Percentiles rank a stretch among this genome's conserved stretches.
Evolutionary conservation across 768 basidiomycete species (phyloP).

Genomic region (Russula abietina): DNA sequence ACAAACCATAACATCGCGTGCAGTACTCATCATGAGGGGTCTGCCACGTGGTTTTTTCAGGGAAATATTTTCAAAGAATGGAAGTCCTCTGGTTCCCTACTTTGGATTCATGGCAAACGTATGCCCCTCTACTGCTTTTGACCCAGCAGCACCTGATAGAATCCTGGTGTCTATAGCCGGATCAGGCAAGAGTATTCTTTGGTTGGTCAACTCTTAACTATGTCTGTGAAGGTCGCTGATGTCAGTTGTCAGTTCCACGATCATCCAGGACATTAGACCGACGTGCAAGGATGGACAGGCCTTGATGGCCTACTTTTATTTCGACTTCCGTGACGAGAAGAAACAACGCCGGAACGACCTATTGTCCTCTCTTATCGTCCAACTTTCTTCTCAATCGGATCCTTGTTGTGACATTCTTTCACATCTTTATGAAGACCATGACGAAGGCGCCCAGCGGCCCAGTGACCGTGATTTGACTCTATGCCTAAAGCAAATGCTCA

Average conservation of each 20-base stretch:
- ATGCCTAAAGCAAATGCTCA: neutral
- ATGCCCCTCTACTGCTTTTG: neutral
- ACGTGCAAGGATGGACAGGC: neutral
- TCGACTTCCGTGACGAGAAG: neutral
- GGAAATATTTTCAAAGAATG: neutral
- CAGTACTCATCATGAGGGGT: neutral
- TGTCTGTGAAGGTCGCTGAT: neutral
- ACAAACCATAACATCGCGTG: neutral
- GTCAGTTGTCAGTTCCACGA: neutral
- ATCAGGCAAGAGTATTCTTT: neutral
- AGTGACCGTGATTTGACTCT: neutral
- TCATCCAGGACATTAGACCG: neutral
- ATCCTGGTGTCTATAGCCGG: neutral
- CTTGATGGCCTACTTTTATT: neutral
- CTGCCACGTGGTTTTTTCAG: neutral
- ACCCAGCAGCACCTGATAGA: neutral
- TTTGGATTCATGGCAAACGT: conserved; percentile 1
- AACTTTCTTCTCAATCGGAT: neutral
- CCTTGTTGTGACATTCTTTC: neutral
- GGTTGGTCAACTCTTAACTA: neutral
- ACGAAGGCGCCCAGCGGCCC: neutral
- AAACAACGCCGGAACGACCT: neutral
- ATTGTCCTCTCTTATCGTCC: neutral
- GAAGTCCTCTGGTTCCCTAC: neutral
- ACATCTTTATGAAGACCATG: neutral